Evolutionary conservation across 1,284 basidiomycete species (phyloP).

Genomic region (Coriolopsis trogii): DNA sequence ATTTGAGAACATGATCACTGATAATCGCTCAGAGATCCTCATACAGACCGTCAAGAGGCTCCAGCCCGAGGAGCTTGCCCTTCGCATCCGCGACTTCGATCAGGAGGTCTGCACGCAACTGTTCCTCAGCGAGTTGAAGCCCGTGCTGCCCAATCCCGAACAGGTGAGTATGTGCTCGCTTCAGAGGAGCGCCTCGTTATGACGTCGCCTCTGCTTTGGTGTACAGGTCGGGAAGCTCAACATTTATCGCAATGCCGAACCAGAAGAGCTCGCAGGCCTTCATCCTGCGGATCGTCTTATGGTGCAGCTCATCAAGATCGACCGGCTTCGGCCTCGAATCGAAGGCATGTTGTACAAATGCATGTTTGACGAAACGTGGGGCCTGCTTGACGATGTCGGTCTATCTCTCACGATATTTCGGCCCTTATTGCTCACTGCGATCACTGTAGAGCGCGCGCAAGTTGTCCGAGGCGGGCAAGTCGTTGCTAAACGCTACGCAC

Average conservation of each 20-base stretch:
- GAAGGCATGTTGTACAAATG: slow-evolving; percentile 94
- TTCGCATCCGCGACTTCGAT: slow-evolving; percentile 85
- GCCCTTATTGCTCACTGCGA: slow-evolving; percentile 7
- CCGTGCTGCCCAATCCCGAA: slow-evolving; percentile 87
- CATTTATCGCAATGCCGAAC: slow-evolving; percentile 84
- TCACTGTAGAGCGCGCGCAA: slow-evolving; percentile 71
- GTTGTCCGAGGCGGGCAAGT: slow-evolving; percentile 78
- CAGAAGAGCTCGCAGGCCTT: slow-evolving; percentile 86
- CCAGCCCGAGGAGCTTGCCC: slow-evolving; percentile 82
- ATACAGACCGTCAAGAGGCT: slow-evolving; percentile 85
- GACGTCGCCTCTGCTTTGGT: not conserved
- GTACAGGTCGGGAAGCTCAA: slow-evolving; percentile 94
- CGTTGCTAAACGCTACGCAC: slow-evolving; percentile 74
- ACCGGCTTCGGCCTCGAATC: slow-evolving; percentile 89
- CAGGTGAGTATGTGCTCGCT: slow-evolving; percentile 65
- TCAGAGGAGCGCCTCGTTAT: too few relatives aligned
- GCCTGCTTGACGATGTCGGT: slow-evolving; percentile 70
- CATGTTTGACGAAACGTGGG: slow-evolving; percentile 83
- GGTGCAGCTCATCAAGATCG: slow-evolving; percentile 96
- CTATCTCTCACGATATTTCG: slow-evolving; percentile 6
- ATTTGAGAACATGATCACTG: not conserved
- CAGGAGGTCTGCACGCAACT: slow-evolving; percentile 83
- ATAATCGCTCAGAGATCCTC: slow-evolving; percentile 70
- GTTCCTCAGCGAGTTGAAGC: slow-evolving; percentile 86
- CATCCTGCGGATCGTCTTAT: slow-evolving; percentile 96